Evolutionary conservation across 768 basidiomycete species (phyloP), one percentile per base, ranked within the genome.

Genomic region (Leccinum subtestaceum): DNA sequence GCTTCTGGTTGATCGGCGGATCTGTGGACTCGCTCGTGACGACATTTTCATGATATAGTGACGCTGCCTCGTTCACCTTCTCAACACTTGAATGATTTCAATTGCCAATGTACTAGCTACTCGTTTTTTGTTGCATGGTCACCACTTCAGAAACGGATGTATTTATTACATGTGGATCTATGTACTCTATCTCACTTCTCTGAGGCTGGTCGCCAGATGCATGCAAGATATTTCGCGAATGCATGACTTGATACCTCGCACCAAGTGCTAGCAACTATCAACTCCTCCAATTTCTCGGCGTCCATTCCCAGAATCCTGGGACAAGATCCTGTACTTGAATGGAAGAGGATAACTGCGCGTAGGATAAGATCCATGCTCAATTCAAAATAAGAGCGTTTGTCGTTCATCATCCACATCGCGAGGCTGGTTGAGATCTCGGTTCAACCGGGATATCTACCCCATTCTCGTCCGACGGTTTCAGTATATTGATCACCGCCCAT

Each of bases 321-420:
- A 52, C 1, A 43, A 48, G 40, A 62, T 31, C 47, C 47, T 60
- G 31, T 12, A 52, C 25, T 13, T 29, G 46, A 53, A 62, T 23
- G 61, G 60, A 25, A 51, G 49, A 19, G 50, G 53, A 21, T 60
- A 45, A 7, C 61, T 61, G 29, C 21, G 5, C 19, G 23, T 9
- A 21, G 25, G 21, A 46, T 32, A 19, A 23, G 53, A 3, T 9
- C 17, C 38, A n/a, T n/a, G n/a, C n/a, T n/a, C 15, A 1, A 5
- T 45, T 19, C 43, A 6, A 12, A 13, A 45, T 23, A 19, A 31
- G 19, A 53, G 1, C 12, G 8, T 7, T n/a, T 52, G 2, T 50
- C 17, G 27, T 31, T n/a, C 11, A 51, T 51, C 5, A 32, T 58
- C 43, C 50, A 60, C 61, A 57, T 27, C 1, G 52, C 21, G 11